Evolutionary conservation across 2,329 filamentous ascomycete genomes (phyloP).

Genomic region (Neonectria sp.): DNA sequence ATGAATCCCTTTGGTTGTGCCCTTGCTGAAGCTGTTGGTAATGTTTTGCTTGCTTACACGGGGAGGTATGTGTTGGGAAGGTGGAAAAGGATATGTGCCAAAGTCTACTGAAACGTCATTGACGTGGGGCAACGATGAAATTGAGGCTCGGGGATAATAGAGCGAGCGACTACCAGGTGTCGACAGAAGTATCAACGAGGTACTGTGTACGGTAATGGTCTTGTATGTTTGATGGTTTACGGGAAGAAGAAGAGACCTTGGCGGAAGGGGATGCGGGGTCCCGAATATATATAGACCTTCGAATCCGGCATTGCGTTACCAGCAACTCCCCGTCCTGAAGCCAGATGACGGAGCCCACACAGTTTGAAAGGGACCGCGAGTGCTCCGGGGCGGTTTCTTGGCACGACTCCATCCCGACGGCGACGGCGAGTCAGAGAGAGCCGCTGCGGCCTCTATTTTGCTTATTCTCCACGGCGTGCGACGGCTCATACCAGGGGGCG

Average conservation of each 20-base stretch:
- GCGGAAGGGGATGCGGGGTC: slow-evolving; percentile 37
- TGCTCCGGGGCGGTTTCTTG: slow-evolving; percentile 37
- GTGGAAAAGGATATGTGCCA: slow-evolving; percentile 9
- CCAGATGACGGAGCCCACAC: slow-evolving; percentile 31
- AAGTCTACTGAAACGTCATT: slow-evolving; percentile 39
- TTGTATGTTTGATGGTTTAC: slow-evolving; percentile 17
- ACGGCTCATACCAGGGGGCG: slow-evolving; percentile 15
- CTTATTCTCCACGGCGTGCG: slow-evolving; percentile 33
- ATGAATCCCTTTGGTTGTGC: slow-evolving; percentile 23
- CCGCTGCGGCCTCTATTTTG: slow-evolving; percentile 10
- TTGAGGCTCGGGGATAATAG: slow-evolving; percentile 21
- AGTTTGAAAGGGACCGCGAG: slow-evolving; percentile 21
- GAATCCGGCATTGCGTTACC: slow-evolving; percentile 11
- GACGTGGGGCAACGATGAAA: slow-evolving; percentile 20
- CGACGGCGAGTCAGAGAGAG: slow-evolving; percentile 38
- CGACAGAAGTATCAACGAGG: slow-evolving; percentile 16
- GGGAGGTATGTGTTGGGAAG: neutral
- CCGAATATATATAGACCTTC: slow-evolving; percentile 43
- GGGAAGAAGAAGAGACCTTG: slow-evolving; percentile 27
- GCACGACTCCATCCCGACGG: slow-evolving; percentile 34
- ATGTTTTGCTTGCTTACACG: slow-evolving; percentile 3
- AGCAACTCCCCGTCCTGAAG: slow-evolving; percentile 30
- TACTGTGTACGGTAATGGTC: slow-evolving; percentile 19
- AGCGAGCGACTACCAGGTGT: slow-evolving; percentile 11
- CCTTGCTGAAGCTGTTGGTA: slow-evolving; percentile 17